phyloP scores from a whole-genome alignment of 345 rosid genomes.

The Turnera subulata region DNA sequence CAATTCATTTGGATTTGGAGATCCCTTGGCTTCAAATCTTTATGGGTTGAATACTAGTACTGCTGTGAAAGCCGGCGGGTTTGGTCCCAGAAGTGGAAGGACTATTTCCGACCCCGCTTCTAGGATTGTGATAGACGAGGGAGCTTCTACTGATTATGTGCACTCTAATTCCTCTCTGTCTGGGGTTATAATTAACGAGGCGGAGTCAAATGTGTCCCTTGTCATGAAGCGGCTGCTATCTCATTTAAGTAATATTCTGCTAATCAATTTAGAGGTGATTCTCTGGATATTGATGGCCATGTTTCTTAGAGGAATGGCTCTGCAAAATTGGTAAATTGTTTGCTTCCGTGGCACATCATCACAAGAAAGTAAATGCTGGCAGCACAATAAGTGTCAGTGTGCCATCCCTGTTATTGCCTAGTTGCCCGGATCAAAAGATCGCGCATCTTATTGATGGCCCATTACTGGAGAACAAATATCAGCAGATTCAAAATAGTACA shows the following conservation, averaged over 20 bases:
- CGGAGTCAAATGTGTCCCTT: conserved; percentile 49
- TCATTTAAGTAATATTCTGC: conserved; percentile 56
- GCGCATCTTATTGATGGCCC: conserved; percentile 70
- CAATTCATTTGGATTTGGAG: conserved; percentile 34
- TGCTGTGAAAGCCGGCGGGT: conserved; percentile 30
- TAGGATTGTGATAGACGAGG: conserved; percentile 63
- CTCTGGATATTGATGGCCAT: conserved; percentile 49
- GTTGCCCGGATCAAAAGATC: conserved; percentile 40
- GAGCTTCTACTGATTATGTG: conserved; percentile 27
- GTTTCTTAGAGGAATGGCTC: conserved; percentile 37
- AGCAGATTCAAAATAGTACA: conserved; percentile 20
- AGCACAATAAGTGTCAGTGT: conserved; percentile 27
- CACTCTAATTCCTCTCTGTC: conserved; percentile 29
- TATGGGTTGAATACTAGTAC: conserved; percentile 42
- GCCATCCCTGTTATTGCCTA: conserved; percentile 40
- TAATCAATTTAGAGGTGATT: conserved; percentile 48
- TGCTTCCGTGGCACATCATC: conserved; percentile 40
- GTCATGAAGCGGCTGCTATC: conserved; percentile 69
- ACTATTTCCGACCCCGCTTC: conserved; percentile 45
- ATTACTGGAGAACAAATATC: conserved; percentile 44
- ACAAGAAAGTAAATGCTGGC: conserved; percentile 53
- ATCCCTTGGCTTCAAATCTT: conserved; percentile 30
- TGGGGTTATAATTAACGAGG: conserved; percentile 30
- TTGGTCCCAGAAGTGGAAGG: conserved; percentile 32
- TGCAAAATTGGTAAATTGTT: conserved; percentile 23